These are phyloP conservation scores for Camelina hispida DNA, from an alignment of 345 rosid genomes.

Conservation along the genomic window DNA sequence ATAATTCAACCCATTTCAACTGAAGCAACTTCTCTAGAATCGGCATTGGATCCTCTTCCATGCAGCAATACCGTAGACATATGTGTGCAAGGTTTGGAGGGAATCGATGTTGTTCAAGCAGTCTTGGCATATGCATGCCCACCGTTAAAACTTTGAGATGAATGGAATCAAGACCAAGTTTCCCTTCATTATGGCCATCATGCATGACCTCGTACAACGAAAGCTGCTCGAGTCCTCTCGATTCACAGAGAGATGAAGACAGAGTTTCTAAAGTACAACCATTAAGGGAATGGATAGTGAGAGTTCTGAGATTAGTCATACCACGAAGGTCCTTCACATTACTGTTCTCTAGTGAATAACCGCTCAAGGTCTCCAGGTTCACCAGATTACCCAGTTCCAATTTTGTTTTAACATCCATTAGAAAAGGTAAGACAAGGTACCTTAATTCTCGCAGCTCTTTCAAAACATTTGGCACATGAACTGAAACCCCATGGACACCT, in stretches of 20 bases:
- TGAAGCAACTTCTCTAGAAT: constrained; percentile 49
- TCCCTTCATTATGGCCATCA: neutral
- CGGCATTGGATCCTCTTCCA: constrained; percentile 55
- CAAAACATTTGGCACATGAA: constrained; percentile 44
- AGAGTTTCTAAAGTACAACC: constrained; percentile 25
- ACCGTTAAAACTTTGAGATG: constrained; percentile 34
- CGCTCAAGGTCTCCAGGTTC: constrained; percentile 23
- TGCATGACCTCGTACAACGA: neutral
- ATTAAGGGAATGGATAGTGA: neutral
- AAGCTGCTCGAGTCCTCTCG: constrained; percentile 17
- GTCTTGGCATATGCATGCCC: constrained; percentile 28
- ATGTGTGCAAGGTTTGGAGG: constrained; percentile 46
- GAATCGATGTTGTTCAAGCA: constrained; percentile 46
- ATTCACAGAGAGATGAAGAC: constrained; percentile 29
- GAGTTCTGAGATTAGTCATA: constrained; percentile 36
- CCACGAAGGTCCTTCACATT: constrained; percentile 20
- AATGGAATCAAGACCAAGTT: constrained; percentile 5
- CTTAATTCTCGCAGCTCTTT: constrained; percentile 36
- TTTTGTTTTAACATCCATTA: constrained; percentile 19
- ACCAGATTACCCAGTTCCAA: constrained; percentile 28
- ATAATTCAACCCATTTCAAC: constrained; percentile 33
- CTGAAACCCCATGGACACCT: constrained; percentile 5
- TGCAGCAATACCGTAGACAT: constrained; percentile 23
- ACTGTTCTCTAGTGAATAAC: constrained; percentile 10
- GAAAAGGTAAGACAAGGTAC: constrained; percentile 31